Evolutionary conservation across 345 rosid species (phyloP).

Genomic region (Gossypium anomalum): DNA sequence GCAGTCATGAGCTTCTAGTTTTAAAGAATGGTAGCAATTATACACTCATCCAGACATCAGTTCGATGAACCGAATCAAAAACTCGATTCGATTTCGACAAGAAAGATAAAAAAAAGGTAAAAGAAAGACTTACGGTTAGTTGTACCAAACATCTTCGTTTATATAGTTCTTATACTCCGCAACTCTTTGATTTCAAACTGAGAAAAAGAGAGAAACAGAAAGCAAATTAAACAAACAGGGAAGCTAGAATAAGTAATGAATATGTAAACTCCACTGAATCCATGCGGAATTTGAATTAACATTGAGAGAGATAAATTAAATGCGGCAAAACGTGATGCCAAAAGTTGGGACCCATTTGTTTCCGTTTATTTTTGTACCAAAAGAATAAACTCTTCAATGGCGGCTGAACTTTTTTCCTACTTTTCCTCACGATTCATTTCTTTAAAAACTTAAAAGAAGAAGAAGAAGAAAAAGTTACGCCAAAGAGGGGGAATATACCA

Average conservation of each 20-base stretch:
- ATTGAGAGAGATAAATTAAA: background rate
- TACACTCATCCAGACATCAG: background rate
- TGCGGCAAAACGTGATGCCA: background rate
- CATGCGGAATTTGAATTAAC: background rate
- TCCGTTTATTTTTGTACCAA: background rate
- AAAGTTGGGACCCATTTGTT: background rate
- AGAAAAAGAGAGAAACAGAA: background rate
- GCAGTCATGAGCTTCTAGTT: background rate
- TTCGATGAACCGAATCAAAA: background rate
- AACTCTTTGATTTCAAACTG: conserved; percentile 19
- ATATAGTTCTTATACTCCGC: conserved; percentile 5
- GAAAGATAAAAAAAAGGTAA: background rate
- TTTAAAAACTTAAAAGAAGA: background rate
- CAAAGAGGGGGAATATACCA: background rate
- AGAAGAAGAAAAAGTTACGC: background rate
- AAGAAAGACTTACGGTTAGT: conserved; percentile 44
- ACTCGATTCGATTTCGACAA: conserved; percentile 1
- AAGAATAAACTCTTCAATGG: background rate
- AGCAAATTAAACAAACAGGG: background rate
- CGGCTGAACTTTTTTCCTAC: background rate
- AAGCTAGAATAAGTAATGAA: background rate
- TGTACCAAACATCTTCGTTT: conserved; percentile 51
- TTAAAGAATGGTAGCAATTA: background rate
- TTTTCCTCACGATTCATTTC: background rate
- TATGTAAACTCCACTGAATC: background rate